Evolutionary conservation across 306 rosid genomes (phyloP).

Genomic region (Acacia confusa): DNA sequence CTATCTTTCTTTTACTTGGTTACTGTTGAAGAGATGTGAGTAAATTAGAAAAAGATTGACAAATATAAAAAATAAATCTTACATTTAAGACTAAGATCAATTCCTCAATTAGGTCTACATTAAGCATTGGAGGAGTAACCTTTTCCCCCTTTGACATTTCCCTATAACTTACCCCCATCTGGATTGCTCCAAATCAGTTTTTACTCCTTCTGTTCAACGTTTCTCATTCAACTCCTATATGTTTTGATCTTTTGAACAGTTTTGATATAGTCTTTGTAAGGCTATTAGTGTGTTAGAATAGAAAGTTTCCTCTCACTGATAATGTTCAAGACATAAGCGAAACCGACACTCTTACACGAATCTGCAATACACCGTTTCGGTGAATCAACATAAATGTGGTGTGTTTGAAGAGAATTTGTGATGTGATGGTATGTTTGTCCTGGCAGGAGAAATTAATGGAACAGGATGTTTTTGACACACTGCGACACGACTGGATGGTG

Average conservation of each 20-base stretch:
- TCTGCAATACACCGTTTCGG: background rate
- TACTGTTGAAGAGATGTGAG: too few relatives aligned
- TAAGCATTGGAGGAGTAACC: too few relatives aligned
- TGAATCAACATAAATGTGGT: background rate
- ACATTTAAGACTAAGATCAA: too few relatives aligned
- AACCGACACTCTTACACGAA: background rate
- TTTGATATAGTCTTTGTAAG: background rate
- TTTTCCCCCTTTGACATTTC: background rate
- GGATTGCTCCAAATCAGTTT: background rate
- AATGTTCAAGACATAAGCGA: too few relatives aligned
- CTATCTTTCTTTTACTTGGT: too few relatives aligned
- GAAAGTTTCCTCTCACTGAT: background rate
- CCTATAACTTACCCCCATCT: background rate
- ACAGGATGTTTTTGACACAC: conserved; percentile 73
- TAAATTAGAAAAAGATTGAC: too few relatives aligned
- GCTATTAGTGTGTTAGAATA: background rate
- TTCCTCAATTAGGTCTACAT: too few relatives aligned
- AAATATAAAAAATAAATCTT: too few relatives aligned
- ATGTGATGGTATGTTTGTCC: conserved; percentile 27
- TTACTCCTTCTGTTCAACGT: background rate
- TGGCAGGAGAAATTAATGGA: conserved; percentile 58
- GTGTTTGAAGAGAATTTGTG: conserved; percentile 6
- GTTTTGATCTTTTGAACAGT: background rate
- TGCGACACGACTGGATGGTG: conserved; percentile 65
- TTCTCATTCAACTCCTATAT: background rate